phyloP scores from a whole-genome alignment of 1,139 yeast species.

The Blastobotrys ciferrii region DNA sequence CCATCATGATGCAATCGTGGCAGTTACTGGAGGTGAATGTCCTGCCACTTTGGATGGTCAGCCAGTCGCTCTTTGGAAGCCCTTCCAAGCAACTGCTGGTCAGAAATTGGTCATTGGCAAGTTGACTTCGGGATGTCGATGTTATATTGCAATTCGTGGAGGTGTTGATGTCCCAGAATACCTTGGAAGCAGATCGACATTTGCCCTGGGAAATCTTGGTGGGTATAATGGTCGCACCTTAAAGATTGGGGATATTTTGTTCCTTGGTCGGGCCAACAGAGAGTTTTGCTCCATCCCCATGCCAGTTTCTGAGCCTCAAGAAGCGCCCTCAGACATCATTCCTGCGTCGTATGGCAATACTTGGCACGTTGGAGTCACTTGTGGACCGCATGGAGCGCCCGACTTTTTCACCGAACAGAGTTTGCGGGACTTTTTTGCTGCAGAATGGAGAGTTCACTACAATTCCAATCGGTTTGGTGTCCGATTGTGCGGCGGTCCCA shows the following conservation, averaged over 20 bases:
- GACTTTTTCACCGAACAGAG: constrained; percentile 84
- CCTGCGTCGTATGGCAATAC: constrained; percentile 55
- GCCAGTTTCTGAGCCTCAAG: constrained; percentile 62
- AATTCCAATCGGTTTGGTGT: constrained; percentile 97
- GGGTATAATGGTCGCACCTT: constrained; percentile 91
- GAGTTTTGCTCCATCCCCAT: constrained; percentile 67
- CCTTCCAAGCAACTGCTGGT: constrained; percentile 67
- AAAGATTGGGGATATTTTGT: constrained; percentile 87
- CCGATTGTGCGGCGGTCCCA: constrained; percentile 81
- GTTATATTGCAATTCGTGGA: constrained; percentile 85
- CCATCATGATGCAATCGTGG: constrained; percentile 74
- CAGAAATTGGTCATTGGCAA: constrained; percentile 80
- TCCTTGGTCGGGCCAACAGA: constrained; percentile 74
- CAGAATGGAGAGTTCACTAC: constrained; percentile 92
- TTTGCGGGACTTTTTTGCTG: constrained; percentile 66
- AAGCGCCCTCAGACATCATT: constrained; percentile 55
- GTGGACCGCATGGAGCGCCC: constrained; percentile 98
- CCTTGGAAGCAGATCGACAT: constrained; percentile 93
- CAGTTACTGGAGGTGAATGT: constrained; percentile 82
- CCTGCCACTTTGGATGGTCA: constrained; percentile 64
- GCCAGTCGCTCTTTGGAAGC: constrained; percentile 62
- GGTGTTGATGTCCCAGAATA: constrained; percentile 94
- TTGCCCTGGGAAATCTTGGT: constrained; percentile 91
- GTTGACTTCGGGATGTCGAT: constrained; percentile 76
- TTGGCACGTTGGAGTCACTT: constrained; percentile 90